phyloP scores from a whole-genome alignment of 169 alveolate genomes.

The Plasmodium cynomolgi region DNA sequence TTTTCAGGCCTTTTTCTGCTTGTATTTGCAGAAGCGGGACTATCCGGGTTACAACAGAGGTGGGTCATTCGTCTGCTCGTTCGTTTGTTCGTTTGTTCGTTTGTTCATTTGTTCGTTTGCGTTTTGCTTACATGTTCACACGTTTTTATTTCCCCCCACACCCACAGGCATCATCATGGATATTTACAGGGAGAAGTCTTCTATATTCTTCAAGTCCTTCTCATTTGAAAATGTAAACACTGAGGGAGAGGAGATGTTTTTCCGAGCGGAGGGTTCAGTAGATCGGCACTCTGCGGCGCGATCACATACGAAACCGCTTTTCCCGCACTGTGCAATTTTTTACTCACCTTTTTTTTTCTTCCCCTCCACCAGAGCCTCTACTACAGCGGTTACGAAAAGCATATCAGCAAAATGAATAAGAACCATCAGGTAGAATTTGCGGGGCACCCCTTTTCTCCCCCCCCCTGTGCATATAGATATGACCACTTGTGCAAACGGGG shows the following conservation, averaged over 20 bases:
- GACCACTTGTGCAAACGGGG: not conserved
- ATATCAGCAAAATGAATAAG: conserved; percentile 37
- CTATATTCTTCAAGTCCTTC: conserved; percentile 63
- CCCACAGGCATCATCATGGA: conserved; percentile 70
- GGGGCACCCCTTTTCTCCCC: not conserved
- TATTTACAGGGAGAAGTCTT: conserved; percentile 36
- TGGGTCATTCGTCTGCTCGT: not conserved
- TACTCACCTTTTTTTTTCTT: not conserved
- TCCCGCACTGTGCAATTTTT: not conserved
- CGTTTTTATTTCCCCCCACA: not conserved
- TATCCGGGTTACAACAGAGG: conserved; percentile 70
- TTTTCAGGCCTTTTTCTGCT: conserved; percentile 59
- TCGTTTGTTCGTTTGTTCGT: not conserved
- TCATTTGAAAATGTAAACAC: conserved; percentile 58
- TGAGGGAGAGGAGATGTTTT: not conserved
- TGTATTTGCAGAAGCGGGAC: conserved; percentile 56
- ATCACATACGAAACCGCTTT: not conserved
- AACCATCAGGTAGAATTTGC: conserved; percentile 16
- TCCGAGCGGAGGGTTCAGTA: not conserved
- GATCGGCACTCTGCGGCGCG: not conserved
- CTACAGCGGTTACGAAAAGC: conserved; percentile 31
- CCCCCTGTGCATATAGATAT: not conserved
- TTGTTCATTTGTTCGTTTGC: not conserved
- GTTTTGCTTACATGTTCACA: not conserved
- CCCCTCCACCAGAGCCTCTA: conserved; percentile 8